These are phyloP conservation scores for Wickerhamiella infanticola DNA, from an alignment of 1,139 yeast genomes.

Conservation along the genomic window DNA sequence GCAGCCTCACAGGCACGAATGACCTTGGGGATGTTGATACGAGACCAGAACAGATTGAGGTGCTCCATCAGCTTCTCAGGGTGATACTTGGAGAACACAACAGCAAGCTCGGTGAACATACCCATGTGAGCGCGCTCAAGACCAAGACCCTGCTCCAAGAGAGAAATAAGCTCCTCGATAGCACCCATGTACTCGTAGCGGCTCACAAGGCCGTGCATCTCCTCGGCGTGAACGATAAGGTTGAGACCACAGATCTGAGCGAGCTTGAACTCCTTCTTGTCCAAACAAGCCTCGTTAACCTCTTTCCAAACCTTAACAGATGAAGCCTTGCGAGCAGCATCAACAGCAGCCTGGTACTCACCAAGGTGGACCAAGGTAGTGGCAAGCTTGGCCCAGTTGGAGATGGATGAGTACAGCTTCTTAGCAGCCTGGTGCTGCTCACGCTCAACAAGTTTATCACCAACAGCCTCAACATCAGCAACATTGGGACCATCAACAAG, in stretches of 20 bases:
- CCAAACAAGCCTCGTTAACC: conserved; percentile 93
- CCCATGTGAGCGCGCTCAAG: conserved; percentile 99
- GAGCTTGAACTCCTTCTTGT: conserved; percentile 82
- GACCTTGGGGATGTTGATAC: conserved; percentile 95
- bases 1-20: conserved; percentile 87
- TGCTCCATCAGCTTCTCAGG: conserved; percentile 94
- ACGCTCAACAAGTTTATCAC: conserved; percentile 74
- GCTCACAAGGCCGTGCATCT: conserved; percentile 72
- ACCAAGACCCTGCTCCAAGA: conserved; percentile 90
- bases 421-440: conserved; percentile 88
- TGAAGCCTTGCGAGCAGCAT: conserved; percentile 96
- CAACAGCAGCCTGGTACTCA: conserved; percentile 95
- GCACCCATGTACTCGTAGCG: conserved; percentile 85
- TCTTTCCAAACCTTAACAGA: conserved; percentile 93
- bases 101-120: conserved; percentile 93
- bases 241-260: conserved; percentile 99
- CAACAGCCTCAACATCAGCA: conserved; percentile 83
- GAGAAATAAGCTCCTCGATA: conserved; percentile 77
- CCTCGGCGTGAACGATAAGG: conserved; percentile 94
- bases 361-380: conserved; percentile 83
- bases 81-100: conserved; percentile 75
- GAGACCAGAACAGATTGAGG: conserved; percentile 92
- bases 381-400: conserved; percentile 90
- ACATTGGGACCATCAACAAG: conserved; percentile 78
- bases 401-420: conserved; percentile 66